These are phyloP conservation scores for Exophiala lecanii-corni DNA, from an alignment of 2,329 filamentous ascomycete genomes.

Conservation along the genomic window DNA sequence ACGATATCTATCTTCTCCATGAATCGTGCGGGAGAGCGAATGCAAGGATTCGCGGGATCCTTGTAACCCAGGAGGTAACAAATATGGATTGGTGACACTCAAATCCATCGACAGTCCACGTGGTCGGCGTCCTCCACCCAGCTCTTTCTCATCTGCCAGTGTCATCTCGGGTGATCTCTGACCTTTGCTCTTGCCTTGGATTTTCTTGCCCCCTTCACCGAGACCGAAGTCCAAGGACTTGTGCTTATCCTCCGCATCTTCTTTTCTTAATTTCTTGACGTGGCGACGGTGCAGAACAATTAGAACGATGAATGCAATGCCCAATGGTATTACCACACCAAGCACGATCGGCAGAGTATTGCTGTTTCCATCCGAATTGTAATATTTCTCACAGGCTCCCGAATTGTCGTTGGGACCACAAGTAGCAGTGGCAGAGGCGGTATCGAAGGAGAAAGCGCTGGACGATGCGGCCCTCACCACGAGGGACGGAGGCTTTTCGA, in stretches of 20 bases:
- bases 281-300: conserved; percentile 76
- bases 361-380: conserved; percentile 33
- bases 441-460: conserved; percentile 6
- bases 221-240: conserved; percentile 91
- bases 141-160: conserved; percentile 49
- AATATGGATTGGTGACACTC: conserved; percentile 77
- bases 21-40: conserved; percentile 72
- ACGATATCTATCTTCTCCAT: conserved; percentile 81
- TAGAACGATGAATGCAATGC: conserved; percentile 61
- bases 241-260: conserved; percentile 82
- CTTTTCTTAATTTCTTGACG: conserved; percentile 62
- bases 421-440: conserved; percentile 7
- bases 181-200: conserved; percentile 40
- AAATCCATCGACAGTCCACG: conserved; percentile 59
- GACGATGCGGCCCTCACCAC: conserved; percentile 16
- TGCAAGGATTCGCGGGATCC: conserved; percentile 80
- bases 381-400: conserved; percentile 17
- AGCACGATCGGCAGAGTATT: conserved; percentile 64
- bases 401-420: conserved; percentile 17
- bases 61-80: conserved; percentile 79
- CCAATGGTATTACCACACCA: conserved; percentile 70
- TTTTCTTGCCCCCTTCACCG: conserved; percentile 44
- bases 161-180: conserved; percentile 47
- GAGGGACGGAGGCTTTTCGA: conserved; percentile 15
- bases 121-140: conserved; percentile 24